These are phyloP conservation scores for Neckera pumila DNA, from an alignment of 225 moss, liverwort and hornwort genomes.

Conservation along the genomic window DNA sequence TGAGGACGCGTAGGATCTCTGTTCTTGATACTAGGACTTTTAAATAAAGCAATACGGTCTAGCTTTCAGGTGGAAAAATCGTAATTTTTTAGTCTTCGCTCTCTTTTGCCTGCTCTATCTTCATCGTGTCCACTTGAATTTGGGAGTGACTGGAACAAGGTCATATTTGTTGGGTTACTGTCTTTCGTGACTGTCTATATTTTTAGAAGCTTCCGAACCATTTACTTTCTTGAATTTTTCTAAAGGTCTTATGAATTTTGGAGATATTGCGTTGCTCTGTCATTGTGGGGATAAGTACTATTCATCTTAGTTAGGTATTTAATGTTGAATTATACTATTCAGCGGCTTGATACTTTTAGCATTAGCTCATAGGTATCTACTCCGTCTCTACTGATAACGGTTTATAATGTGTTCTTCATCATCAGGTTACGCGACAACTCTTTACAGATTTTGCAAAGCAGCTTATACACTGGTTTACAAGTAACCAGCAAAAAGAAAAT, in stretches of 20 bases:
- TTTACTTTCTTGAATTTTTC: background rate
- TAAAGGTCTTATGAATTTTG: background rate
- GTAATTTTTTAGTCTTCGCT: background rate
- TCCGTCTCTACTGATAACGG: background rate
- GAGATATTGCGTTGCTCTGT: background rate
- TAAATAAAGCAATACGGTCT: background rate
- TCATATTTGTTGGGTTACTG: background rate
- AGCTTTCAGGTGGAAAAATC: background rate
- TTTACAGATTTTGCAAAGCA: constrained; percentile 80
- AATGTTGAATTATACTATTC: background rate
- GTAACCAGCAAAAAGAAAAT: constrained; percentile 86
- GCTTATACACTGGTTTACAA: constrained; percentile 92
- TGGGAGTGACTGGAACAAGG: background rate
- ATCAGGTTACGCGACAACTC: constrained; percentile 80
- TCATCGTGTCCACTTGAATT: background rate
- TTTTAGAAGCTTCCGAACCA: background rate
- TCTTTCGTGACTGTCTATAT: background rate
- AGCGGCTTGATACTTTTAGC: background rate
- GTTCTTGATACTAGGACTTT: background rate
- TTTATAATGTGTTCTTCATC: background rate
- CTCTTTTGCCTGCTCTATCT: background rate
- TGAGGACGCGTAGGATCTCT: background rate
- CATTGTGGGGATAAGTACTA: background rate
- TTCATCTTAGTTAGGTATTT: background rate
- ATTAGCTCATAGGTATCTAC: background rate